These are phyloP conservation scores for Mortierella sp. DNA, from an alignment of 371 early-diverging fungal species.

Conservation along the genomic window DNA sequence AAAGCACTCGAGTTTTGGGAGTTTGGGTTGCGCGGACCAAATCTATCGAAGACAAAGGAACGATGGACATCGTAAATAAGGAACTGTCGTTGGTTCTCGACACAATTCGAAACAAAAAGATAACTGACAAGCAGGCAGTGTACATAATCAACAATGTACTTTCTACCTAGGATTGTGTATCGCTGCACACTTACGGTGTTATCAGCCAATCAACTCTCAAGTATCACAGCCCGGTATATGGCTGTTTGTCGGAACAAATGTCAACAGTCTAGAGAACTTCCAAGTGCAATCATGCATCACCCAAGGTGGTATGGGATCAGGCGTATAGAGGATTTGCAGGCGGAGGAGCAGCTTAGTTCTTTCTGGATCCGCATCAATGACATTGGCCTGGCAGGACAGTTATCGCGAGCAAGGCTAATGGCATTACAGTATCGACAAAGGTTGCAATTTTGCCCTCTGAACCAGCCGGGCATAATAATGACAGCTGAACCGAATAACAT, in stretches of 20 bases:
- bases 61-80: too few species aligned
- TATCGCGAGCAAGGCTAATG: neutral
- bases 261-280: neutral
- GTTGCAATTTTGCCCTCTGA: too few species aligned
- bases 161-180: conserved; percentile 20
- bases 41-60: too few species aligned
- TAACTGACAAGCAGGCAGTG: conserved; percentile 24
- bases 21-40: conserved; percentile 17
- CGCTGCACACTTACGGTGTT: conserved; percentile 3
- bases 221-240: conserved; percentile 4
- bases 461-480: too few species aligned
- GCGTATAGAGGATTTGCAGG: conserved; percentile 17
- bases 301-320: conserved; percentile 15
- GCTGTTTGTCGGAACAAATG: neutral
- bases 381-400: conserved; percentile 12
- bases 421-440: conserved; percentile 6
- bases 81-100: too few species aligned
- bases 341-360: conserved; percentile 27
- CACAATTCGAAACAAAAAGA: too few species aligned
- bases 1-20: conserved; percentile 10
- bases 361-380: conserved; percentile 17
- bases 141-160: conserved; percentile 31
- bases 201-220: neutral
- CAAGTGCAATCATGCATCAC: conserved; percentile 21
- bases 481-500: too few species aligned